Evolutionary conservation across 306 rosid species (phyloP).

Genomic region (Quercus aquifolioides): DNA sequence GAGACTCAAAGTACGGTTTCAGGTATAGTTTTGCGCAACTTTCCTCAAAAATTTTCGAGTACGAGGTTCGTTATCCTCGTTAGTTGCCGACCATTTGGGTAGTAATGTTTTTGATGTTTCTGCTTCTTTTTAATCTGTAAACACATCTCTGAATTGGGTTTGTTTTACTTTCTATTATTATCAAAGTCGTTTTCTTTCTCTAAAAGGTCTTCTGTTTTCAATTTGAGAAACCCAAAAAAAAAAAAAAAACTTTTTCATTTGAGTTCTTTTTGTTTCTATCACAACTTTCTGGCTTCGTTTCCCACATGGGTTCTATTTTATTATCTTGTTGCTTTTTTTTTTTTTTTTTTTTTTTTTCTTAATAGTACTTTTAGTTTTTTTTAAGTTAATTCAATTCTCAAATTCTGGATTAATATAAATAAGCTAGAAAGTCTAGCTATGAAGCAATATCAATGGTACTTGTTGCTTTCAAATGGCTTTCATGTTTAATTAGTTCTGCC

Average conservation of each 20-base stretch:
- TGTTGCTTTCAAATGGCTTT: constrained; percentile 1
- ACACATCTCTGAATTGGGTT: neutral
- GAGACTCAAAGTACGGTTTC: neutral
- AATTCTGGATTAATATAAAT: neutral
- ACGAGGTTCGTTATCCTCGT: neutral
- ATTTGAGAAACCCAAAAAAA: neutral
- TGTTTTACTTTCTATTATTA: neutral
- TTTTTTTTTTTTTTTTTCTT: neutral
- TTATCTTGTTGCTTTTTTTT: constrained; percentile 14
- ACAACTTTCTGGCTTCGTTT: constrained; percentile 24
- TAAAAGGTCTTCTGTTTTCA: constrained; percentile 7
- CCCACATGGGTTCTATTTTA: constrained; percentile 24
- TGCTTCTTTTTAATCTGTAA: neutral
- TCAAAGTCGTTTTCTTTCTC: neutral
- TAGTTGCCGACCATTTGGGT: neutral
- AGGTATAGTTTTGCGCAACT: neutral
- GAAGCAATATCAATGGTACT: neutral
- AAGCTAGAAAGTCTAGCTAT: neutral
- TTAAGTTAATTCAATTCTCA: neutral
- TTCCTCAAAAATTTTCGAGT: too few relatives aligned
- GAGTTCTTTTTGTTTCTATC: neutral
- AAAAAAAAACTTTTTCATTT: neutral
- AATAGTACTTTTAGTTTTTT: too few relatives aligned
- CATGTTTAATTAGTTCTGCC: neutral
- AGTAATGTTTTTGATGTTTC: neutral